These are phyloP conservation scores for Roridomyces roridus DNA, from an alignment of 768 basidiomycete genomes.

Conservation along the genomic window DNA sequence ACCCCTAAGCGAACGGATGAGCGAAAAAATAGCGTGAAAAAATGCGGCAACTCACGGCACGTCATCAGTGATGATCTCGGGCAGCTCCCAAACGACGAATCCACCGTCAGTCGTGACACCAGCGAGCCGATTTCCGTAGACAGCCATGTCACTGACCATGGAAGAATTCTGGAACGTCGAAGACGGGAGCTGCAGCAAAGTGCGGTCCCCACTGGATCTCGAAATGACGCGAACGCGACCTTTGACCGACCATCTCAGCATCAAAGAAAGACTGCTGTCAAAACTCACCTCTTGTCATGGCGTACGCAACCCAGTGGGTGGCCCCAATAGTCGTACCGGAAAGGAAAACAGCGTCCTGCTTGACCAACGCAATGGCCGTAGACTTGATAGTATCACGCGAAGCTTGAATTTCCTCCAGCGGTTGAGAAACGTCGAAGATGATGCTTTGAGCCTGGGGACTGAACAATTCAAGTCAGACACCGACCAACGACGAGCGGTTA, in stretches of 20 bases:
- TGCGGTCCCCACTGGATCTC: conserved; percentile 86
- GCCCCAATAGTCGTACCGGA: conserved; percentile 90
- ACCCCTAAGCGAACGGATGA: conserved; percentile 51
- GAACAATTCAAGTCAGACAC: conserved; percentile 8
- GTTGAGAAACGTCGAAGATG: conserved; percentile 75
- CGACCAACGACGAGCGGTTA: neutral
- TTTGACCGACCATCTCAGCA: conserved; percentile 35
- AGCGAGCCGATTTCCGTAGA: conserved; percentile 80
- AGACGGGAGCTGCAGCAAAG: conserved; percentile 75
- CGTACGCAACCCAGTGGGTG: conserved; percentile 92
- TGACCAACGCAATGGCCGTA: conserved; percentile 89
- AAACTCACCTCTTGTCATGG: conserved; percentile 79
- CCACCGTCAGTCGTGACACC: conserved; percentile 90
- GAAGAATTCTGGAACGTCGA: conserved; percentile 62
- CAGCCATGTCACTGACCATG: conserved; percentile 86
- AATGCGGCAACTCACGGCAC: conserved; percentile 65
- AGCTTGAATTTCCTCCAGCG: conserved; percentile 78
- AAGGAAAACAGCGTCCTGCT: conserved; percentile 83
- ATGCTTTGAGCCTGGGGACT: conserved; percentile 74
- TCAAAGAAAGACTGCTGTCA: neutral
- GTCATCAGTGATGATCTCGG: conserved; percentile 84
- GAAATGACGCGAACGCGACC: conserved; percentile 90
- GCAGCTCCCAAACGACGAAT: conserved; percentile 88
- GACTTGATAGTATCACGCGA: conserved; percentile 80
- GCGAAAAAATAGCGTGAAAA: neutral